Conservation (phyloP, 345 rosid genomes). For the Brassica carinata region DNA sequence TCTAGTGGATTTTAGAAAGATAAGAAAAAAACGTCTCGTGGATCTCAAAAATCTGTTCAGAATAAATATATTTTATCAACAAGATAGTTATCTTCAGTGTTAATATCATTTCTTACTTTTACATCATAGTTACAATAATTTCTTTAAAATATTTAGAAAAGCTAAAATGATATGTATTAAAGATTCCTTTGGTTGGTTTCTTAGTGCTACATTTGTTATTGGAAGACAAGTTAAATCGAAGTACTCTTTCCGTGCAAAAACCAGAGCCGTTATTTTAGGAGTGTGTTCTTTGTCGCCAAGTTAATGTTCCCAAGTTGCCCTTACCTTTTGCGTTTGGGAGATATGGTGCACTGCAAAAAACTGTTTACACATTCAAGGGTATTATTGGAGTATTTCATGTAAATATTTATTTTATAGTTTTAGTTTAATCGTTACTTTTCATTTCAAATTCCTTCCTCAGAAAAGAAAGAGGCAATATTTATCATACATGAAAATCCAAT, state of each 20-base stretch:
- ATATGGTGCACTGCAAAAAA: neutral
- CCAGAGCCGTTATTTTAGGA: conserved; percentile 34
- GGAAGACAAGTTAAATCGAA: conserved; percentile 41
- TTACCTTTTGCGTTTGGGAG: neutral
- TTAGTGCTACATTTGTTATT: conserved; percentile 32
- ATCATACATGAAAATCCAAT: neutral
- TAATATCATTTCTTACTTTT: neutral
- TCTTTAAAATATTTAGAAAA: neutral
- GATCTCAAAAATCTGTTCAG: neutral
- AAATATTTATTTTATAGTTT: neutral
- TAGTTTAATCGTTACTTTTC: neutral
- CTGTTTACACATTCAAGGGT: neutral
- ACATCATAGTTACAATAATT: neutral
- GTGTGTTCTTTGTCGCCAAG: conserved; percentile 25
- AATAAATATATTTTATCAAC: neutral
- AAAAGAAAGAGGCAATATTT: neutral
- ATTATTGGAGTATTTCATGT: neutral
- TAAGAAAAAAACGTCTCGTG: neutral
- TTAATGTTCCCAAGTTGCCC: conserved; percentile 1
- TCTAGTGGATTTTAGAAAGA: no score
- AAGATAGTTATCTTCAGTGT: neutral
- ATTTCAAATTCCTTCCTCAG: neutral
- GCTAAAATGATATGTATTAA: neutral
- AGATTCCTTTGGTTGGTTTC: conserved; percentile 30
- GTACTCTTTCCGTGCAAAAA: conserved; percentile 39